Evolutionary conservation across 2,329 filamentous ascomycete genomes (phyloP), one percentile per base, ranked within the genome.

Genomic region (Pseudocercospora vitis): DNA sequence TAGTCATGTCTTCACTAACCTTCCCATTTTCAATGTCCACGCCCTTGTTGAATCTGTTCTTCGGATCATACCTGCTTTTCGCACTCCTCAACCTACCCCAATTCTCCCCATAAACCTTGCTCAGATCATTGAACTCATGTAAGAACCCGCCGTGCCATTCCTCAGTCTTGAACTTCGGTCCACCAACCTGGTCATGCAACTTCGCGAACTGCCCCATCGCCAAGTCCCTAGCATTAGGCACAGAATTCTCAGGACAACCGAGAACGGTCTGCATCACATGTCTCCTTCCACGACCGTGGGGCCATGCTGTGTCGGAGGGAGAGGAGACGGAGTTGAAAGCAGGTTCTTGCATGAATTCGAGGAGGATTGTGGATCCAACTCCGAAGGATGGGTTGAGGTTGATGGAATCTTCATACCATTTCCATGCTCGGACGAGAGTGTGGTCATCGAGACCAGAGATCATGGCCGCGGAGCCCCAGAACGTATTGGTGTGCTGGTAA

Each of bases 271-370:
- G 65, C 54, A 65, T 60, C 2, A 67, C 59, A 35, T 67, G 65
- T 8, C 55, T 52, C 9, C 55, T 55, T 7, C 55, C 55, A 3
- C 37, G 28, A 7, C 46, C 54, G 37, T 68, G 65, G 8, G 64
- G 65, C 64, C 64, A 68, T 2, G 56, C 65, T 1, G 65, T 63
- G 24, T 60, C 57, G 0, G 54, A 50, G 7, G 57, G 51, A 0
- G 57, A 55, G n/a, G 39, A 33, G 8, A 60, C 57, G 1, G 58
- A 59, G 35, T 52, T 56, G 58, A 65, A 63, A 1, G 60, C 56
- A 2, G 28, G 48, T 50, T 63, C 52, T 45, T 67, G 65, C 63
- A 66, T 66, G 47, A 67, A 62, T 35, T 68, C 65, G 7, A 68
- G 52, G 3, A 68, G 37, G 2, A 68, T 60, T 0, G 60, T 59